Conservation (phyloP, 2,329 filamentous ascomycete genomes). For the Alternaria novae-zelandiae region DNA sequence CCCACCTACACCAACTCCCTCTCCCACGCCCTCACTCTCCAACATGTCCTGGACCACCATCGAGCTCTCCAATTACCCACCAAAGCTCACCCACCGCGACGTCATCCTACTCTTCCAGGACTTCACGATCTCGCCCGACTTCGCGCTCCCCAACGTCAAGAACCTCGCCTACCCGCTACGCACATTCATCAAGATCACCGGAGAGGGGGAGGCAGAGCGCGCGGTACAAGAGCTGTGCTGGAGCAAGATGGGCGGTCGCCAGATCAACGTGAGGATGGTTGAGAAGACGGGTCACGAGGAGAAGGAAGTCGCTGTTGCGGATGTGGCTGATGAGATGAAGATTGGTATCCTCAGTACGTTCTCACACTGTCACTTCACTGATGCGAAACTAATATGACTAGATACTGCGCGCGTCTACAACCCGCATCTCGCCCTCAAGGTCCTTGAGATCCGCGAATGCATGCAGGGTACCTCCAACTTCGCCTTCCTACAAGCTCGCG, state of each 20-base stretch:
- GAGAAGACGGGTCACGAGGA: slow-evolving; percentile 4
- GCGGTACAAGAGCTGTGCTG: slow-evolving; percentile 13
- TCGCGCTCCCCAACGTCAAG: slow-evolving; percentile 5
- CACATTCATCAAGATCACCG: slow-evolving; percentile 6
- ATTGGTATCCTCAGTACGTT: slow-evolving; percentile 18
- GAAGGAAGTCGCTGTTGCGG: slow-evolving; percentile 6
- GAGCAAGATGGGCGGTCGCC: slow-evolving; percentile 1
- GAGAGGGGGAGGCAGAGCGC: slow-evolving; percentile 6
- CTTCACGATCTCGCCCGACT: slow-evolving; percentile 14
- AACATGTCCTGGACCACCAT: slow-evolving; percentile 5
- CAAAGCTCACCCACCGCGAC: slow-evolving; percentile 9
- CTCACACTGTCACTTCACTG: not conserved
- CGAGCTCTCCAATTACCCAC: slow-evolving; percentile 19
- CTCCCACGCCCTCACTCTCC: not conserved
- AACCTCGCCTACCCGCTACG: slow-evolving; percentile 18
- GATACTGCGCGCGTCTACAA: slow-evolving; percentile 15
- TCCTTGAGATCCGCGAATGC: slow-evolving; percentile 18
- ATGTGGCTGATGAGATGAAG: slow-evolving; percentile 19
- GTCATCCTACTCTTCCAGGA: slow-evolving; percentile 9
- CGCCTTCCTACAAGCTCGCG: slow-evolving; percentile 19
- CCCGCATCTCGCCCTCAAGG: slow-evolving; percentile 8
- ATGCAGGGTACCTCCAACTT: slow-evolving; percentile 1
- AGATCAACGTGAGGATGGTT: slow-evolving; percentile 3
- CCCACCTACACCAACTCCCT: not conserved
- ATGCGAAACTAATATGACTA: not conserved